A percentile compares a stretch with the other conserved stretches of the same genome.
Evolutionary conservation across 164 flowering plant genomes (phyloP).

Genomic region (Stephania japonica): DNA sequence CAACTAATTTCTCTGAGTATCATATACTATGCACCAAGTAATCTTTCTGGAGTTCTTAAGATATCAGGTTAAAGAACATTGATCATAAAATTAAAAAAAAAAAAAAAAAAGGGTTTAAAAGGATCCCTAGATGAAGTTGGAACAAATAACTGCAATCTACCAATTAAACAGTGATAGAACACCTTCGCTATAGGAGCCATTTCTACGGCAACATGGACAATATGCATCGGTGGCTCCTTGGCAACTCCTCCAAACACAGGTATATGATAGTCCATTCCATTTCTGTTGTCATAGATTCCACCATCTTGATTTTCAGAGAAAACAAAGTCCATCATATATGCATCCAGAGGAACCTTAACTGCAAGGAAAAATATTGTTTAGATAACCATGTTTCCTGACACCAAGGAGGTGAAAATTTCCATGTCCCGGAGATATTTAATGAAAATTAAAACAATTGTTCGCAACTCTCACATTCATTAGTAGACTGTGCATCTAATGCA

Average conservation of each 20-base stretch:
- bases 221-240: slow-evolving; percentile 91
- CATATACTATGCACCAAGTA: not conserved
- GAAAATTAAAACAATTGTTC: not conserved
- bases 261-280: slow-evolving; percentile 87
- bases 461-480: not conserved
- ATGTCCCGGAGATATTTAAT: not conserved
- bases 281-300: slow-evolving; percentile 82
- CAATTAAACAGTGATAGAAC: slow-evolving; percentile 3
- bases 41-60: not conserved
- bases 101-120: not conserved
- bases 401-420: not conserved
- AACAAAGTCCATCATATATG: slow-evolving; percentile 94
- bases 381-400: not conserved
- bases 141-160: not conserved
- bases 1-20: not conserved
- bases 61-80: not conserved
- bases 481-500: not conserved
- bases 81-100: too few species aligned
- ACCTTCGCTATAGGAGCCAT: slow-evolving; percentile 99
- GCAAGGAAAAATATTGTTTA: slow-evolving; percentile 17
- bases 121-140: not conserved
- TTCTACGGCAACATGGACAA: slow-evolving; percentile 92
- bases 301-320: slow-evolving; percentile 94
- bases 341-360: slow-evolving; percentile 97
- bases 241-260: slow-evolving; percentile 78